Percentiles rank a stretch among this genome's conserved stretches.
phyloP scores from a whole-genome alignment of 2,329 filamentous ascomycete species.

The Aspergillaceae sp. region DNA sequence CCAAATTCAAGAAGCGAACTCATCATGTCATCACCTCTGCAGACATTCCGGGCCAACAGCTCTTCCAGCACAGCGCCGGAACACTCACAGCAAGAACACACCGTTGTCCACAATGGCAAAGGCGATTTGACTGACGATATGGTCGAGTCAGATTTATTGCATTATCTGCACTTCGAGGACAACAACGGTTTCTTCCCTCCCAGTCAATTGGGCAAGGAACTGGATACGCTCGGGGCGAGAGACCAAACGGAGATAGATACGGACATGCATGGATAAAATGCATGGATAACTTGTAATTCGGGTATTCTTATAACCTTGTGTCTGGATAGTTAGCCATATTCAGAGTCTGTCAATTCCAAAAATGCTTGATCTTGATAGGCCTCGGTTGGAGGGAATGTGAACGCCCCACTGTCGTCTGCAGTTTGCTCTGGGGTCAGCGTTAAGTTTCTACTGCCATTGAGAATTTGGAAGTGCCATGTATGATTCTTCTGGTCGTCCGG shows the following conservation, averaged over 20 bases:
- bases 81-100: background rate
- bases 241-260: too few species aligned
- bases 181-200: conserved; percentile 29
- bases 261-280: too few species aligned
- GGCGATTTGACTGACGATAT: background rate
- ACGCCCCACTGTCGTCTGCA: background rate
- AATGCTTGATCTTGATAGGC: background rate
- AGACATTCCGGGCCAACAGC: background rate
- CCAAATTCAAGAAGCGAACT: too few species aligned
- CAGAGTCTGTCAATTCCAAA: background rate
- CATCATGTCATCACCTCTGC: too few species aligned
- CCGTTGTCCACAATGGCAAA: background rate
- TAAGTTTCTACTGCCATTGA: too few species aligned
- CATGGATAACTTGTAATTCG: too few species aligned
- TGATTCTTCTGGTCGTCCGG: too few species aligned
- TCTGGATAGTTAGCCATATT: too few species aligned
- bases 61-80: background rate
- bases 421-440: too few species aligned
- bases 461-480: too few species aligned
- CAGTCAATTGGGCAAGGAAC: conserved; percentile 2
- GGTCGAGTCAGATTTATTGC: conserved; percentile 16
- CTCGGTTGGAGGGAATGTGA: background rate
- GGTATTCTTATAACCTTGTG: too few species aligned
- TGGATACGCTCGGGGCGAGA: background rate
- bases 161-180: conserved; percentile 29